A percentile compares a stretch with the other conserved stretches of the same genome.
Evolutionary conservation across 805 yeast genomes (phyloP).

Genomic region (Starmerella kuoi): DNA sequence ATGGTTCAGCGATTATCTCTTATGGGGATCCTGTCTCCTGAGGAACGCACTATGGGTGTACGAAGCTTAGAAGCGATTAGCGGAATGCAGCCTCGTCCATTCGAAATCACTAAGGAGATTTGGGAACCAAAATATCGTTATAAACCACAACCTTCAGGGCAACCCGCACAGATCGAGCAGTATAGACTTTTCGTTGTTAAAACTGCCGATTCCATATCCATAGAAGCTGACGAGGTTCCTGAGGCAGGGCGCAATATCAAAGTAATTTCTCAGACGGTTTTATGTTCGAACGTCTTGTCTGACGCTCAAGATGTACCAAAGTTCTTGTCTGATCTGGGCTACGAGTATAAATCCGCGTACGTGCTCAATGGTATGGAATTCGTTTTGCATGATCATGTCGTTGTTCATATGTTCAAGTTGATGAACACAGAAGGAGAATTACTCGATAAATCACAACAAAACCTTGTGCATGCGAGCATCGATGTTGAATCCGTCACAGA

Average conservation of each 20-base stretch:
- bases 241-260: conserved; percentile 33
- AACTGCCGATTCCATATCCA: background rate
- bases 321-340: conserved; percentile 56
- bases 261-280: conserved; percentile 53
- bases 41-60: conserved; percentile 26
- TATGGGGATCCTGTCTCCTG: conserved; percentile 25
- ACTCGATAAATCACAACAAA: conserved; percentile 25
- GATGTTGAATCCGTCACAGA: conserved; percentile 64
- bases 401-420: conserved; percentile 42
- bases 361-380: conserved; percentile 51
- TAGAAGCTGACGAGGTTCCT: conserved; percentile 29
- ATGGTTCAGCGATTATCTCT: conserved; percentile 32
- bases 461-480: conserved; percentile 47
- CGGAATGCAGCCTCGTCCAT: conserved; percentile 28
- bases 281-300: conserved; percentile 36
- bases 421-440: conserved; percentile 23
- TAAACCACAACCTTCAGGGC: conserved; percentile 27
- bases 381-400: conserved; percentile 43
- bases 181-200: conserved; percentile 25
- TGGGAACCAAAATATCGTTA: conserved; percentile 28
- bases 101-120: conserved; percentile 24
- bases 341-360: conserved; percentile 48
- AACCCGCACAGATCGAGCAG: conserved; percentile 27
- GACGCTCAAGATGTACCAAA: conserved; percentile 28
- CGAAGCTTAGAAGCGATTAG: conserved; percentile 29